A percentile compares a stretch with the other conserved stretches of the same genome.
phyloP scores from a whole-genome alignment of 1,284 basidiomycete species.

The Moniliophthora roreri region DNA sequence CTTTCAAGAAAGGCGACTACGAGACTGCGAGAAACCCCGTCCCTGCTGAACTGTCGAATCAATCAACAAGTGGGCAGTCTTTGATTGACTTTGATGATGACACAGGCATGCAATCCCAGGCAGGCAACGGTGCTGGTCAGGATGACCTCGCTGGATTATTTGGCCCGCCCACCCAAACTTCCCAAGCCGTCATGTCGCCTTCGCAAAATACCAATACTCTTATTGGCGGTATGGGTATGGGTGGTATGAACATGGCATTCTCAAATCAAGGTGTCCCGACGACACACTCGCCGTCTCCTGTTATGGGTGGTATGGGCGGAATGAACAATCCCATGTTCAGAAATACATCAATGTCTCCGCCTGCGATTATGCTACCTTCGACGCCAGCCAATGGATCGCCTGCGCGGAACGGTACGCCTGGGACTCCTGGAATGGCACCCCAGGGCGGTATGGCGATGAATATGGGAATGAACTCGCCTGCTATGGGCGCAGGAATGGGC shows the following conservation, averaged over 20 bases:
- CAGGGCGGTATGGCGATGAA: neutral
- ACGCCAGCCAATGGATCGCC: conserved; percentile 6
- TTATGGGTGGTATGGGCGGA: conserved; percentile 18
- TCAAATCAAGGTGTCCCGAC: neutral
- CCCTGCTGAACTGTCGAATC: conserved; percentile 50
- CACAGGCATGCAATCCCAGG: conserved; percentile 22
- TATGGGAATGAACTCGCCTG: conserved; percentile 3
- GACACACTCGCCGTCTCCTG: conserved; percentile 11
- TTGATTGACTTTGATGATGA: conserved; percentile 76
- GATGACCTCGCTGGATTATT: conserved; percentile 62
- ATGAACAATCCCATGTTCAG: conserved; percentile 5
- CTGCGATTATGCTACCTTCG: conserved; percentile 15
- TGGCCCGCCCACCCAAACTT: conserved; percentile 21
- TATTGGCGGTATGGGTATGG: neutral
- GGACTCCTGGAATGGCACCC: neutral
- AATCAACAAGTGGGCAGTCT: conserved; percentile 39
- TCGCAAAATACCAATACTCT: conserved; percentile 19
- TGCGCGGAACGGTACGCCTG: neutral
- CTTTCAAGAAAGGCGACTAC: conserved; percentile 90
- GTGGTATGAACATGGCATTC: conserved; percentile 5
- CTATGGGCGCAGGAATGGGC: conserved; percentile 7
- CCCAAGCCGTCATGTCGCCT: too few species aligned
- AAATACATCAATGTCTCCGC: conserved; percentile 12
- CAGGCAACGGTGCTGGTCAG: conserved; percentile 15
- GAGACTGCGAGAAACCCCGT: conserved; percentile 64